phyloP scores from a whole-genome alignment of 495 filamentous ascomycete species.

The Usnea hakonensis region DNA sequence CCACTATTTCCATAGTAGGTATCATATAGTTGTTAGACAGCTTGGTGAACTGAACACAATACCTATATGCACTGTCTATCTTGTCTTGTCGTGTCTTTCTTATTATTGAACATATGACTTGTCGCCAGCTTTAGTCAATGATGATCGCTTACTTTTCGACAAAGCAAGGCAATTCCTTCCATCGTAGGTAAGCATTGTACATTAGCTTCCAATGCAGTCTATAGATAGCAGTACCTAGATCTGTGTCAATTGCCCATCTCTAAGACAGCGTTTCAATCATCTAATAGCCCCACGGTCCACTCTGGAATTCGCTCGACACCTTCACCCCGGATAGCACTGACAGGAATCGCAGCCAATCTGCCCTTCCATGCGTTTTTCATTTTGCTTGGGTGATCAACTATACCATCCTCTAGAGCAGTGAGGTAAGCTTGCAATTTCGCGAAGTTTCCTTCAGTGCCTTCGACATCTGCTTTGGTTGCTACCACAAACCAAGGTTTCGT shows the following conservation, averaged over 20 bases:
- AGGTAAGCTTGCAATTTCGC: slow-evolving; percentile 59
- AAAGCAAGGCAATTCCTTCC: background rate
- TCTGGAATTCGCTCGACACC: slow-evolving; percentile 72
- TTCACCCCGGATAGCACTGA: slow-evolving; percentile 80
- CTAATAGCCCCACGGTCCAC: slow-evolving; percentile 67
- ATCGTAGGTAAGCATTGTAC: background rate
- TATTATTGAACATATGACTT: background rate
- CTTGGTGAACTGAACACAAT: background rate
- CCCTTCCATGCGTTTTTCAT: slow-evolving; percentile 59
- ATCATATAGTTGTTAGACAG: background rate
- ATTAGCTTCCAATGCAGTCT: background rate
- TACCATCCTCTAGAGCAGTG: slow-evolving; percentile 47
- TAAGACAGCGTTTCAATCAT: slow-evolving; percentile 27
- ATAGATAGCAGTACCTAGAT: background rate
- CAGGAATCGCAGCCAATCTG: slow-evolving; percentile 62
- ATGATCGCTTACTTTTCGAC: background rate
- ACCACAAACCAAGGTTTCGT: slow-evolving; percentile 96
- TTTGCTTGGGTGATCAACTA: slow-evolving; percentile 61
- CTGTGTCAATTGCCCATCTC: background rate
- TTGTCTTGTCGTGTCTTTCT: background rate
- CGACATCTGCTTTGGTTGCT: slow-evolving; percentile 87
- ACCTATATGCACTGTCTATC: background rate
- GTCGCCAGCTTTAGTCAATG: background rate
- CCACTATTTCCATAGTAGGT: background rate
- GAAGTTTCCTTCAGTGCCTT: slow-evolving; percentile 72